Percentiles rank a stretch among this genome's conserved stretches.
These are phyloP conservation scores for Xylaria multiplex DNA, from an alignment of 2,329 filamentous ascomycete genomes.

Conservation along the genomic window DNA sequence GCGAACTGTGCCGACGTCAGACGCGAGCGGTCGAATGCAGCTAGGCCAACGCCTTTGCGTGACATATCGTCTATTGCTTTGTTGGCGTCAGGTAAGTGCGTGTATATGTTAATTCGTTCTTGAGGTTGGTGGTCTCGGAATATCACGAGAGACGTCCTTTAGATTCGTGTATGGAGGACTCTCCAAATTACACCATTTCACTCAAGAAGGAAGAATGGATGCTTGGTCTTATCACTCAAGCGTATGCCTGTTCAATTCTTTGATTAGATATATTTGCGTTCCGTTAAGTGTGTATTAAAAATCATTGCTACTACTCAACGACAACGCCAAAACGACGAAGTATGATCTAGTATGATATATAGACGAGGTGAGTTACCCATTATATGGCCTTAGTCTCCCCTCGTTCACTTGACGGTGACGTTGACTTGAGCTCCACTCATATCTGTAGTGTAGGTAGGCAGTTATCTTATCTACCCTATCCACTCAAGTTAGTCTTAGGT, in stretches of 20 bases:
- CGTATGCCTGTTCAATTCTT: background rate
- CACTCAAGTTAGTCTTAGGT: too few species aligned
- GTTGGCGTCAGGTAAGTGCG: background rate
- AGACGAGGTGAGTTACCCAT: background rate
- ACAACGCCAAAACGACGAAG: background rate
- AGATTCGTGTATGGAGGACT: background rate
- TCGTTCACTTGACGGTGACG: background rate
- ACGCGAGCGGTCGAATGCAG: slow-evolving; percentile 85
- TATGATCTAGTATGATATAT: background rate
- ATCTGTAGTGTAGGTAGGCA: too few species aligned
- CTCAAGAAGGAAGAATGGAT: background rate
- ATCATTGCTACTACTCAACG: background rate
- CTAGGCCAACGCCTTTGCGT: slow-evolving; percentile 87
- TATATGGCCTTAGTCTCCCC: background rate
- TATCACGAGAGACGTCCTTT: background rate
- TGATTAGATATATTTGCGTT: background rate
- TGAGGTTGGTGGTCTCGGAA: background rate
- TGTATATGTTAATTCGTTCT: background rate
- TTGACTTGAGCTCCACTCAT: background rate
- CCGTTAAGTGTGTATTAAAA: background rate
- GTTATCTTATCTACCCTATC: too few species aligned
- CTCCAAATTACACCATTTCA: slow-evolving; percentile 2
- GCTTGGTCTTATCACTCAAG: background rate
- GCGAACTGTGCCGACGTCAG: slow-evolving; percentile 91
- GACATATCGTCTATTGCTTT: slow-evolving; percentile 59